Evolutionary conservation across 371 early-diverging fungal species (phyloP).

Genomic region (Saksenaea vasiformis): DNA sequence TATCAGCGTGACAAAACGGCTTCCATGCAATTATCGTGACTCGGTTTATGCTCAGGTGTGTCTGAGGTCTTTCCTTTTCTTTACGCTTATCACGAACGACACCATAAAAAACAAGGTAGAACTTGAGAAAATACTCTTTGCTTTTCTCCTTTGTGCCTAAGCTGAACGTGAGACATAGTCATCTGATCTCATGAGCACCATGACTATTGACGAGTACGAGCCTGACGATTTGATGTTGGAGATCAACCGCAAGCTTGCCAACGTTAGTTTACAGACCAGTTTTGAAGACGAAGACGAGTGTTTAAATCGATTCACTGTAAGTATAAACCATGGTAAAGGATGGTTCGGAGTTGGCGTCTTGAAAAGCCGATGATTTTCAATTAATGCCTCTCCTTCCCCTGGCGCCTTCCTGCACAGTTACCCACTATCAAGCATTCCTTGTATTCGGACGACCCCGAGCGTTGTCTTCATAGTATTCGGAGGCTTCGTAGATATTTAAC

Average conservation of each 20-base stretch:
- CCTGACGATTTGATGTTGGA: constrained; percentile 36
- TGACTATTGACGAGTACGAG: constrained; percentile 49
- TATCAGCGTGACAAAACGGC: background rate
- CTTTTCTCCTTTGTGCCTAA: background rate
- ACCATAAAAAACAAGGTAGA: background rate
- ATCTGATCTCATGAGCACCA: constrained; percentile 5
- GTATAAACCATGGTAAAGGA: constrained; percentile 15
- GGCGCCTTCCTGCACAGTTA: constrained; percentile 11
- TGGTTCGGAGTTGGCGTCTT: constrained; percentile 3
- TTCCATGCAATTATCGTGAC: background rate
- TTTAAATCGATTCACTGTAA: constrained; percentile 29
- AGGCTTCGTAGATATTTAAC: constrained; percentile 40
- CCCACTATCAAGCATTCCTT: constrained; percentile 16
- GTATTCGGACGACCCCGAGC: constrained; percentile 16
- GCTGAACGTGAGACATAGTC: background rate
- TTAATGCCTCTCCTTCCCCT: background rate
- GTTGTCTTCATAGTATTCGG: constrained; percentile 28
- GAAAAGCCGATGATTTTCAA: constrained; percentile 1
- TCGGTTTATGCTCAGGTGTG: constrained; percentile 5
- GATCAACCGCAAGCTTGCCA: constrained; percentile 46
- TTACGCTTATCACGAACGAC: background rate
- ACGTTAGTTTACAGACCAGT: constrained; percentile 31
- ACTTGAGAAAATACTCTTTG: background rate
- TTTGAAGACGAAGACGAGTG: constrained; percentile 16
- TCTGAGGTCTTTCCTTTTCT: background rate